Evolutionary conservation across 768 basidiomycete species (phyloP).

Genomic region (Gyrodon lividus): DNA sequence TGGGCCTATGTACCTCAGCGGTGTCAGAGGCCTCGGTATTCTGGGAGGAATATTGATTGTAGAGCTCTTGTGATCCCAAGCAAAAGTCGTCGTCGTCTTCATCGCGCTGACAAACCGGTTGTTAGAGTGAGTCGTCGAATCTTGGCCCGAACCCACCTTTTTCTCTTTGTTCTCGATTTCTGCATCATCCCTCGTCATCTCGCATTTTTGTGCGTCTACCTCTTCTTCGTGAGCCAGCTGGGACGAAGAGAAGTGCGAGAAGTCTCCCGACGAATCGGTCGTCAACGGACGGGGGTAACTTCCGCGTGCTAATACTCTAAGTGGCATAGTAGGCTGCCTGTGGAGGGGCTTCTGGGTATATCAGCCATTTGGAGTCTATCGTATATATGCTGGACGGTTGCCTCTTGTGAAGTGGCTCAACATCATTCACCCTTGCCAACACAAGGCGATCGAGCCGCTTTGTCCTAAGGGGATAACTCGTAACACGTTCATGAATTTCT

Average conservation of each 20-base stretch:
- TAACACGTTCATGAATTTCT: background rate
- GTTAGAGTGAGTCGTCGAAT: background rate
- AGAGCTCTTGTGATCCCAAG: constrained; percentile 6
- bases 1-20: background rate
- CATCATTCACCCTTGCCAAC: background rate
- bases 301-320: background rate
- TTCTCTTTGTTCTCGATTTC: constrained; percentile 5
- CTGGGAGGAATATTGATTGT: constrained; percentile 8
- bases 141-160: background rate
- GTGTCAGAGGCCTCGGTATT: background rate
- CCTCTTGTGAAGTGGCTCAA: constrained; percentile 7
- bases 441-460: background rate
- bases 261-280: constrained; percentile 7
- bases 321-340: background rate
- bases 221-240: constrained; percentile 13
- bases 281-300: constrained; percentile 13
- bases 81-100: constrained; percentile 8
- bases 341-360: background rate
- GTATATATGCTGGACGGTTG: background rate
- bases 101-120: constrained; percentile 2
- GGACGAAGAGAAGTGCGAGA: constrained; percentile 5
- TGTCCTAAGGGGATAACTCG: background rate
- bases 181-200: constrained; percentile 4
- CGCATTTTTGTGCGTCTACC: background rate
- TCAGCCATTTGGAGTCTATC: background rate